A percentile compares a stretch with the other conserved stretches of the same genome.
These are phyloP conservation scores for Phytophthora ramorum DNA, from an alignment of 352 stramenopile genomes.

Conservation along the genomic window DNA sequence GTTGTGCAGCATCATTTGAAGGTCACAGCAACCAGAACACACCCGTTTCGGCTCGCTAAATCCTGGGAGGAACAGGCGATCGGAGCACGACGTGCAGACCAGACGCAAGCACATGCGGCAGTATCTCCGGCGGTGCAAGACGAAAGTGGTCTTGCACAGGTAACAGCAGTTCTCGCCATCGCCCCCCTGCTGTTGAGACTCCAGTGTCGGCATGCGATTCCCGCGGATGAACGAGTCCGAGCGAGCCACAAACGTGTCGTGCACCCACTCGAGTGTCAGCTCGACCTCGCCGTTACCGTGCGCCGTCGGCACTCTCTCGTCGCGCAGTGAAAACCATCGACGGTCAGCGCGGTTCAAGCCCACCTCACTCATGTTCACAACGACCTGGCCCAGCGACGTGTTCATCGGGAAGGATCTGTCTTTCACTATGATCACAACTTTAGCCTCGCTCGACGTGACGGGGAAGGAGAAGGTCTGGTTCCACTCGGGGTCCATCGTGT, in stretches of 20 bases:
- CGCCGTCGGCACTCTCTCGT: constrained; percentile 65
- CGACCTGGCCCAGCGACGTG: constrained; percentile 76
- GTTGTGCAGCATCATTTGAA: constrained; percentile 91
- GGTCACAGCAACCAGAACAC: constrained; percentile 83
- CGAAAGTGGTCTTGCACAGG: constrained; percentile 83
- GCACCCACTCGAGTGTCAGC: constrained; percentile 90
- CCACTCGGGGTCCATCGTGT: constrained; percentile 92
- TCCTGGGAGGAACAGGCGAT: constrained; percentile 84
- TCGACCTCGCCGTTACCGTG: constrained; percentile 89
- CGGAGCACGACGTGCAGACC: constrained; percentile 87
- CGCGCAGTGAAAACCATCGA: constrained; percentile 80
- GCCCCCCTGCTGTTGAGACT: constrained; percentile 29
- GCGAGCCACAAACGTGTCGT: constrained; percentile 90
- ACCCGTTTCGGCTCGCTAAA: constrained; percentile 90
- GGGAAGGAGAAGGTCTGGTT: constrained; percentile 92
- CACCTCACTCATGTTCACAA: constrained; percentile 82
- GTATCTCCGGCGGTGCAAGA: constrained; percentile 80
- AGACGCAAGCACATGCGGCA: constrained; percentile 88
- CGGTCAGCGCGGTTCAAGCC: constrained; percentile 81
- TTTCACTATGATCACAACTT: constrained; percentile 75
- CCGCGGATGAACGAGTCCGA: constrained; percentile 87
- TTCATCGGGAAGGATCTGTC: constrained; percentile 80
- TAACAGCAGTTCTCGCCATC: constrained; percentile 75
- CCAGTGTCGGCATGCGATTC: constrained; percentile 55
- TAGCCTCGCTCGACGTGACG: constrained; percentile 76